Conservation (phyloP, 352 stramenopile genomes). For the Globisporangium iwayamae region DNA sequence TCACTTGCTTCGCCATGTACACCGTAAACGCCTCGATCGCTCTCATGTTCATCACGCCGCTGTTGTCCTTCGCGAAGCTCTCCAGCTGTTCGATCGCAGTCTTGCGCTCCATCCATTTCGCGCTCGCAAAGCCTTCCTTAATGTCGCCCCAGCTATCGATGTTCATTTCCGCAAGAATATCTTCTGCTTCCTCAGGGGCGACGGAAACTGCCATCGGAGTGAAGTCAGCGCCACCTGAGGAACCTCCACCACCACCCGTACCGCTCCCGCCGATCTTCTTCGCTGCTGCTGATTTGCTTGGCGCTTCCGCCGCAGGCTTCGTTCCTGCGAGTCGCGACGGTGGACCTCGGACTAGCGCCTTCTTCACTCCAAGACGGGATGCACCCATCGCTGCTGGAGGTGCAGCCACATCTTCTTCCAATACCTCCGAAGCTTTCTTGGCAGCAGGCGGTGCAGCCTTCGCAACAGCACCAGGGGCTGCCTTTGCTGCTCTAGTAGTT, state of each 20-base stretch:
- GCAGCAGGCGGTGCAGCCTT: slow-evolving; percentile 19
- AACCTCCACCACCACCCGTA: slow-evolving; percentile 9
- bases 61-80: slow-evolving; percentile 47
- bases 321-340: slow-evolving; percentile 43
- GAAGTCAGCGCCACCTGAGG: slow-evolving; percentile 44
- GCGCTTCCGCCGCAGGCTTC: slow-evolving; percentile 32
- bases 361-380: slow-evolving; percentile 26
- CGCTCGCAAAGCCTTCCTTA: slow-evolving; percentile 54
- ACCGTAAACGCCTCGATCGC: slow-evolving; percentile 76
- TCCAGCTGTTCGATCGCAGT: slow-evolving; percentile 68
- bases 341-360: slow-evolving; percentile 30
- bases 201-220: slow-evolving; percentile 60
- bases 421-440: slow-evolving; percentile 15
- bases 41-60: slow-evolving; percentile 46
- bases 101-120: slow-evolving; percentile 86
- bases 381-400: slow-evolving; percentile 5
- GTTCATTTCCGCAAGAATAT: slow-evolving; percentile 47
- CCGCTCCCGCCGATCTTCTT: slow-evolving; percentile 27
- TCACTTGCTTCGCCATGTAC: slow-evolving; percentile 71
- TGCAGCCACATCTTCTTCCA: slow-evolving; percentile 25
- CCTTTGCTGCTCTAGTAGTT: slow-evolving; percentile 4
- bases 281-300: slow-evolving; percentile 24
- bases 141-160: slow-evolving; percentile 59
- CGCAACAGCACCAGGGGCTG: slow-evolving; percentile 20
- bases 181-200: slow-evolving; percentile 63